Conservation (phyloP, 2,329 filamentous ascomycete genomes). For the Colletotrichum magnum region DNA sequence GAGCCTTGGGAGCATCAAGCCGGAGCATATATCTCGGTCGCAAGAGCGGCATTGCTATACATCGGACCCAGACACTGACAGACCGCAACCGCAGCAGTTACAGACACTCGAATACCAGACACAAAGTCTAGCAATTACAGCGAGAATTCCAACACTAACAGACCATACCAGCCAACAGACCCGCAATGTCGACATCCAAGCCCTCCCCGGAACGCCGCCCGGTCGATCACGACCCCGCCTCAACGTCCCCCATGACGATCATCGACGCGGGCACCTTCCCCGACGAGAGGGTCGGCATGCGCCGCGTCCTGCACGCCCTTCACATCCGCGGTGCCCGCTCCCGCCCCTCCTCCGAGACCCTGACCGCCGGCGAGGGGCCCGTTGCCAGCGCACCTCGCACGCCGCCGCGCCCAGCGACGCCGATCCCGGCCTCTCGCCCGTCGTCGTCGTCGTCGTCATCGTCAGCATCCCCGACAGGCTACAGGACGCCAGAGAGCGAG, state of each 20-base stretch:
- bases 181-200: not conserved
- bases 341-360: constrained; percentile 6
- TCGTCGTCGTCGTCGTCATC: not conserved
- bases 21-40: not conserved
- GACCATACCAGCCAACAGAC: not conserved
- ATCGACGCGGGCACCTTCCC: not conserved
- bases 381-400: no score
- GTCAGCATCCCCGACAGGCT: not conserved
- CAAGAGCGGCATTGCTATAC: not conserved
- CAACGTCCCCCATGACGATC: not conserved
- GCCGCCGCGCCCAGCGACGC: not conserved
- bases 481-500: not conserved
- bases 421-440: not conserved
- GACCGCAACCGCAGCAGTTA: no score
- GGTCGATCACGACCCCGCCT: not conserved
- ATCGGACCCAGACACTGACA: no score
- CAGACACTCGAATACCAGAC: no score
- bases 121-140: no score
- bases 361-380: not conserved
- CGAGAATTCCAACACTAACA: not conserved
- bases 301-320: no score
- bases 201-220: not conserved
- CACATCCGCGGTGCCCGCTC: no score
- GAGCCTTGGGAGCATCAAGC: constrained; percentile 2
- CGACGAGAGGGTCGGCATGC: not conserved